phyloP scores from a whole-genome alignment of 371 early-diverging fungal species.

The Catenaria anguillulae region DNA sequence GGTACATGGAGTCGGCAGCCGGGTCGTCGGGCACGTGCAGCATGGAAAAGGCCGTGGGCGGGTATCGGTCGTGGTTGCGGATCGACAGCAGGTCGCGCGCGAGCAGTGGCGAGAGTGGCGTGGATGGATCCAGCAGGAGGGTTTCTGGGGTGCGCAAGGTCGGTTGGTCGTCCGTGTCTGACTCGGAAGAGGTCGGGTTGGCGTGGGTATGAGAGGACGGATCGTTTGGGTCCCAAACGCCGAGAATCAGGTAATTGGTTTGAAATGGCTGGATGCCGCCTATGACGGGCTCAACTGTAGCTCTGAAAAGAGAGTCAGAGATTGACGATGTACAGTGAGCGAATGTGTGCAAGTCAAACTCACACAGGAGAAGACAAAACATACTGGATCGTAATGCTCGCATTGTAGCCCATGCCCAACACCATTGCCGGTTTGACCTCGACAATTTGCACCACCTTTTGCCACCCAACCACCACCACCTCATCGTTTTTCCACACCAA shows the following conservation, averaged over 20 bases:
- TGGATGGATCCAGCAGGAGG: slow-evolving; percentile 17
- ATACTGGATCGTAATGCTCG: background rate
- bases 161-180: background rate
- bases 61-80: slow-evolving; percentile 64
- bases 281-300: background rate
- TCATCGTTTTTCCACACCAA: slow-evolving; percentile 68
- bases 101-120: too few species aligned
- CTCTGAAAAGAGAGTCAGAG: too few species aligned
- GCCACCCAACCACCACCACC: slow-evolving; percentile 81
- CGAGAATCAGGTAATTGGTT: background rate
- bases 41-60: slow-evolving; percentile 81
- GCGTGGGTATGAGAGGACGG: background rate
- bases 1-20: slow-evolving; percentile 40
- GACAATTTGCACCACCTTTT: slow-evolving; percentile 63
- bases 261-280: background rate
- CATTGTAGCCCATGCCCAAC: background rate
- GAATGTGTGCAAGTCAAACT: too few species aligned
- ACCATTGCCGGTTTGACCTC: slow-evolving; percentile 1
- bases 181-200: too few species aligned
- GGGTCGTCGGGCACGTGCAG: too few species aligned
- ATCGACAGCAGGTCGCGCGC: slow-evolving; percentile 71
- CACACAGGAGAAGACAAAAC: too few species aligned
- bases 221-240: background rate
- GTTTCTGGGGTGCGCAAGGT: background rate
- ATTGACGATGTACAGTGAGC: too few species aligned